A percentile compares a stretch with the other conserved stretches of the same genome.
phyloP scores from a whole-genome alignment of 108 stramenopile genomes.

The Skeletonema potamos region DNA sequence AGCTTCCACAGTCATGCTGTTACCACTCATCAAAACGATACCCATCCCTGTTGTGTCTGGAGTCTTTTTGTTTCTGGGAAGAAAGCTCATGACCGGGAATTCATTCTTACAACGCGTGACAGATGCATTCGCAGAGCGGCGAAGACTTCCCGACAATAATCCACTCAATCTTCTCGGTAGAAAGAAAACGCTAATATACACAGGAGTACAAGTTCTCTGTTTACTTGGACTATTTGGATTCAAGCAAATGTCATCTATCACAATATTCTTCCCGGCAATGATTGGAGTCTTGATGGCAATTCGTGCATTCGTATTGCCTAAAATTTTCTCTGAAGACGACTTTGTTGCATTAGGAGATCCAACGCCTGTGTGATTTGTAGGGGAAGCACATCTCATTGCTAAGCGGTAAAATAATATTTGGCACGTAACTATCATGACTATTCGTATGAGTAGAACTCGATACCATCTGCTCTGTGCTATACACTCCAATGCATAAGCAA shows the following conservation, averaged over 20 bases:
- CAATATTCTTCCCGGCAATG: conserved; percentile 95
- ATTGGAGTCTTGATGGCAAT: conserved; percentile 91
- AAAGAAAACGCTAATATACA: conserved; percentile 73
- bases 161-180: conserved; percentile 75
- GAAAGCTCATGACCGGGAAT: conserved; percentile 86
- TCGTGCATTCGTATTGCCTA: conserved; percentile 74
- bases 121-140: conserved; percentile 69
- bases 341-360: conserved; percentile 74
- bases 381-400: background rate
- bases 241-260: conserved; percentile 86
- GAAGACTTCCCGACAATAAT: conserved; percentile 59
- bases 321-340: conserved; percentile 79
- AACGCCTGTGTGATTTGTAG: conserved; percentile 16
- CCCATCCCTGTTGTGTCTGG: conserved; percentile 95
- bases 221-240: conserved; percentile 86
- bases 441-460: no score
- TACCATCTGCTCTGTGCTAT: no score
- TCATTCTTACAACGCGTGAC: conserved; percentile 71
- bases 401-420: background rate
- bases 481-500: no score
- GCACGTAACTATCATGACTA: background rate
- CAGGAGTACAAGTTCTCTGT: conserved; percentile 65
- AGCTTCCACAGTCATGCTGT: conserved; percentile 67
- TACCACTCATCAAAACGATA: conserved; percentile 80
- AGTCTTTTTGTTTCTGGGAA: conserved; percentile 92